phyloP scores from a whole-genome alignment of 2,329 filamentous ascomycete species.

The Ascochyta lentis region DNA sequence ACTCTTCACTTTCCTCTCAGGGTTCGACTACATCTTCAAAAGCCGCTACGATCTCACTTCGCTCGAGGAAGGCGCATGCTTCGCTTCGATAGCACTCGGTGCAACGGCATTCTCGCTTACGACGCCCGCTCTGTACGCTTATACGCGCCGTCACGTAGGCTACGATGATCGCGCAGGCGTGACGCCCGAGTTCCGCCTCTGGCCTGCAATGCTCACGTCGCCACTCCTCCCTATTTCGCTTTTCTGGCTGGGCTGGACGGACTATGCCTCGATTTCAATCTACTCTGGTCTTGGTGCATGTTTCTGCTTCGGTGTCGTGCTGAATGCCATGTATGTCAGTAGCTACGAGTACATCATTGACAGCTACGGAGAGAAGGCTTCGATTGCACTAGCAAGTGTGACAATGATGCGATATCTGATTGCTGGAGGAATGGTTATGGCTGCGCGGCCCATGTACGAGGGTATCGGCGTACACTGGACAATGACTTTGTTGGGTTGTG shows the following conservation, averaged over 20 bases:
- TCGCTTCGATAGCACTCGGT: slow-evolving; percentile 10
- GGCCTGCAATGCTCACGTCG: slow-evolving; percentile 67
- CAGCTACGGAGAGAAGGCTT: slow-evolving; percentile 52
- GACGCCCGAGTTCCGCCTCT: slow-evolving; percentile 78
- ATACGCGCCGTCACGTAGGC: neutral
- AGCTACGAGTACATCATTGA: slow-evolving; percentile 48
- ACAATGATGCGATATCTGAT: slow-evolving; percentile 42
- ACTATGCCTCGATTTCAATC: neutral
- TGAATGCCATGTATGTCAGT: slow-evolving; percentile 55
- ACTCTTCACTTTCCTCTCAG: slow-evolving; percentile 12
- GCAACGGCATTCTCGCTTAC: slow-evolving; percentile 2
- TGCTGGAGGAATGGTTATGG: slow-evolving; percentile 52
- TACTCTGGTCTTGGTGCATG: slow-evolving; percentile 12
- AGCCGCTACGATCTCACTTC: neutral
- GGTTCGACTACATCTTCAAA: slow-evolving; percentile 18
- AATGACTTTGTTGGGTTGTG: slow-evolving; percentile 49
- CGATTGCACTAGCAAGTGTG: slow-evolving; percentile 49
- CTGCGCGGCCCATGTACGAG: slow-evolving; percentile 50
- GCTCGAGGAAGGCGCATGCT: slow-evolving; percentile 11
- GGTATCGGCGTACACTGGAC: slow-evolving; percentile 53
- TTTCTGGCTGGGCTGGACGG: slow-evolving; percentile 56
- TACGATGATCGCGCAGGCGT: neutral
- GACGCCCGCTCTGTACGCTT: neutral
- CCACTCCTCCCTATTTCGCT: slow-evolving; percentile 76
- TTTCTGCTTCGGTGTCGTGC: slow-evolving; percentile 46